These are phyloP conservation scores for Pythium scleroteichum DNA, from an alignment of 352 stramenopile genomes.

Conservation along the genomic window DNA sequence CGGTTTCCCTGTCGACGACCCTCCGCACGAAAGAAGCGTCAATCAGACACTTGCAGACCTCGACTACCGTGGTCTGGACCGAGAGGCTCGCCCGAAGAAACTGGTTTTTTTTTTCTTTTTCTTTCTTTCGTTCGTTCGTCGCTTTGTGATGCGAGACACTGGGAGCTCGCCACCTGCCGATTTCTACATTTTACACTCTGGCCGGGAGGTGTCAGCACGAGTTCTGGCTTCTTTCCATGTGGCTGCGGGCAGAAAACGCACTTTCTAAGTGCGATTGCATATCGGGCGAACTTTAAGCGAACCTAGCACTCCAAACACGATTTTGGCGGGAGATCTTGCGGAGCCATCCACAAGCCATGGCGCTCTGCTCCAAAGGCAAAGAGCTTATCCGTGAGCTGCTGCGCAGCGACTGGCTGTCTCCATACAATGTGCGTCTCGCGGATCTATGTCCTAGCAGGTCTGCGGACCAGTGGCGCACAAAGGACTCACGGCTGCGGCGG, in stretches of 20 bases:
- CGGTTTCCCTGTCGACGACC: too few relatives aligned
- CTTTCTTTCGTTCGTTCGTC: too few relatives aligned
- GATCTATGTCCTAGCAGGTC: neutral
- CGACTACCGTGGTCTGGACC: too few relatives aligned
- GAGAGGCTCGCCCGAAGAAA: too few relatives aligned
- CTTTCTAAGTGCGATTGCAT: neutral
- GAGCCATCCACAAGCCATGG: slow-evolving; percentile 41
- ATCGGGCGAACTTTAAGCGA: slow-evolving; percentile 3
- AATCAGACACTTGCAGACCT: too few relatives aligned
- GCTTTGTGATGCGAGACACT: too few relatives aligned
- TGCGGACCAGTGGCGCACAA: too few relatives aligned
- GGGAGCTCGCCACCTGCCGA: too few relatives aligned
- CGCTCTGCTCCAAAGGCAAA: slow-evolving; percentile 73
- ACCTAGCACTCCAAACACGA: neutral
- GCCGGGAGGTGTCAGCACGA: too few relatives aligned
- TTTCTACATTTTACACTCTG: too few relatives aligned
- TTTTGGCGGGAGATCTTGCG: slow-evolving; percentile 27
- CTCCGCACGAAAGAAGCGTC: too few relatives aligned
- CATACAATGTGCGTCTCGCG: slow-evolving; percentile 80
- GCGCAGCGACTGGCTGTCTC: slow-evolving; percentile 90
- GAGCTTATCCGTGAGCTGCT: slow-evolving; percentile 90
- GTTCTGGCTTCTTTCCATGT: neutral
- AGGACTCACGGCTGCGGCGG: neutral
- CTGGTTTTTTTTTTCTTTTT: too few relatives aligned
- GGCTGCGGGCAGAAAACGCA: neutral